Evolutionary conservation across 768 basidiomycete species (phyloP), one percentile per base, ranked within the genome.

Genomic region (Inosperma sp.): DNA sequence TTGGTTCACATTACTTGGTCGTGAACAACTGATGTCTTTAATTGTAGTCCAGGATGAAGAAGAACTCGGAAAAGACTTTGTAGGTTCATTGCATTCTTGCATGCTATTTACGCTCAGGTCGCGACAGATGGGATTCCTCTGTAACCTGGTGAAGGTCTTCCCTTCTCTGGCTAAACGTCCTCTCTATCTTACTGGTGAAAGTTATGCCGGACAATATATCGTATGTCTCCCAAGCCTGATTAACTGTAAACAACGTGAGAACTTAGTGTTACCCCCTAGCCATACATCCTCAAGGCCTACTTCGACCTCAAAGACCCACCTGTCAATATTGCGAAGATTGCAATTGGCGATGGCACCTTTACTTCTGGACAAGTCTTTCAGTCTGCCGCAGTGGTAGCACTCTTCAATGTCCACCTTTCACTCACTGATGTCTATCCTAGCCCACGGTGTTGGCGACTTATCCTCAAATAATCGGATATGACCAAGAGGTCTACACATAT

Each of bases 391-490:
- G 75, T 81, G 9, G 82, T 86, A 59, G n/a, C n/a, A 58, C 75
- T 63, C 35, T 16, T 21, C n/a, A 16, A 13, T 37, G 35, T 41
- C 22, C 6, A 31, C 33, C 2, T 14, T 54, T 2, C 49, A 27
- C 23, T 45, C 7, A 43, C 23, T 21, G 39, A 17, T 43, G 46
- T 37, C 27, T 45, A 21, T 30, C 13, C 5, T 53, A 84, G 83
- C 62, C 81, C 34, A 74, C 64, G 49, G 71, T 84, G 25, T 63
- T 88, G 14, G 78, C 85, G 66, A 88, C 87, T 4, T 85, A 83
- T 60, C 87, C 87, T 1, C 86, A 88, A 60, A 67, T 88, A 23
- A 86, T 89, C 45, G 82, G 79, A 27, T 88, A 88, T 58, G 81
- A 88, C 54, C 70, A 72, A 39, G 75, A 77, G 4, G 82, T 85